A percentile compares a stretch with the other conserved stretches of the same genome.
phyloP scores from a whole-genome alignment of 2,329 filamentous ascomycete genomes.

The Truncatella angustata region DNA sequence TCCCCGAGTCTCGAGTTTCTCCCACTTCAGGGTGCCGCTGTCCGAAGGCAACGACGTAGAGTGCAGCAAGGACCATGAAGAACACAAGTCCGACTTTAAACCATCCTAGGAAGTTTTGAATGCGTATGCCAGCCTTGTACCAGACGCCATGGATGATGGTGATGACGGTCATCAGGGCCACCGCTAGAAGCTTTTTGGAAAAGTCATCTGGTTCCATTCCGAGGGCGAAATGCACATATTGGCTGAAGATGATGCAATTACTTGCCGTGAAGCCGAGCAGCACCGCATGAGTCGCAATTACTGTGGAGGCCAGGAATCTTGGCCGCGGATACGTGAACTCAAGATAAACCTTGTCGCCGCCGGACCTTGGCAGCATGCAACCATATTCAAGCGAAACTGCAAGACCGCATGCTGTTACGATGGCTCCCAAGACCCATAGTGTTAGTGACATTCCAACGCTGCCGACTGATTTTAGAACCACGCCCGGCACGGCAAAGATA shows the following conservation, averaged over 20 bases:
- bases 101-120: no score
- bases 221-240: slow-evolving; percentile 48
- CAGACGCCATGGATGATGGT: slow-evolving; percentile 45
- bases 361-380: slow-evolving; percentile 41
- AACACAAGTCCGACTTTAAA: no score
- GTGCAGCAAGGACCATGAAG: no score
- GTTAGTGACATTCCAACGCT: slow-evolving; percentile 53
- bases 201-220: slow-evolving; percentile 44
- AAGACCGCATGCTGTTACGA: slow-evolving; percentile 44
- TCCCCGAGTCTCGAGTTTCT: no score
- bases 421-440: slow-evolving; percentile 51
- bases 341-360: slow-evolving; percentile 53
- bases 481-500: slow-evolving; percentile 70
- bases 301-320: slow-evolving; percentile 12
- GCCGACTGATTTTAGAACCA: slow-evolving; percentile 62
- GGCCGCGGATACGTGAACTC: slow-evolving; percentile 47
- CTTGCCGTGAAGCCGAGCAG: slow-evolving; percentile 50
- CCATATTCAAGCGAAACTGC: slow-evolving; percentile 46
- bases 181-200: slow-evolving; percentile 45
- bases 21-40: slow-evolving; percentile 39
- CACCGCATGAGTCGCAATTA: slow-evolving; percentile 38
- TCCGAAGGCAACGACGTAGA: no score
- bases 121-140: slow-evolving; percentile 47
- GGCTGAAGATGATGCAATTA: slow-evolving; percentile 50
- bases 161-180: slow-evolving; percentile 43